phyloP scores from a whole-genome alignment of 2,329 filamentous ascomycete genomes.

The Pseudocercospora vitis region DNA sequence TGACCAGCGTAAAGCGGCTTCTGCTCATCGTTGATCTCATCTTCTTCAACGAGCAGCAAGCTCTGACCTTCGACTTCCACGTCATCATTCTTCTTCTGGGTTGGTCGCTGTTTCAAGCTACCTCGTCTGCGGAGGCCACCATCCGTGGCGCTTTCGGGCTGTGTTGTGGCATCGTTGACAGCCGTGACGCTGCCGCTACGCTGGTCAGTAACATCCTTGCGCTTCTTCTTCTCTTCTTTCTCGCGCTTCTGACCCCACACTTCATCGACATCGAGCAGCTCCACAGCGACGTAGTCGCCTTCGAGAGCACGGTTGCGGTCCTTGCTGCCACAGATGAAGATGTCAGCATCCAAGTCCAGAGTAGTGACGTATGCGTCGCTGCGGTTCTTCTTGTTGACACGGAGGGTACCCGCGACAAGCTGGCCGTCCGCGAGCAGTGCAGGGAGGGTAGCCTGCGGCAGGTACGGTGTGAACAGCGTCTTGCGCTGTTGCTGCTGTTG shows the following conservation, averaged over 20 bases:
- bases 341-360: conserved; percentile 91
- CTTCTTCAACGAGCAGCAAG: conserved; percentile 92
- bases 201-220: conserved; percentile 96
- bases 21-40: conserved; percentile 97
- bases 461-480: conserved; percentile 96
- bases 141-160: conserved; percentile 64
- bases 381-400: conserved; percentile 99
- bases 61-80: conserved; percentile 98
- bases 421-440: conserved; percentile 88
- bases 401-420: conserved; percentile 91
- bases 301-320: conserved; percentile 96
- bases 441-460: conserved; percentile 90
- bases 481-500: conserved; percentile 85
- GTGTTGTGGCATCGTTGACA: conserved; percentile 59
- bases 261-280: conserved; percentile 95
- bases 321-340: conserved; percentile 99
- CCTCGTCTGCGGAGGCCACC: conserved; percentile 88
- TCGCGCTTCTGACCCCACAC: conserved; percentile 99
- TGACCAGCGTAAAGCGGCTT: conserved; percentile 97
- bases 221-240: conserved; percentile 99
- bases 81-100: conserved; percentile 99
- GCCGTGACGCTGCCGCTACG: conserved; percentile 71
- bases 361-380: conserved; percentile 98
- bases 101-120: conserved; percentile 92
- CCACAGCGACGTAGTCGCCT: conserved; percentile 91